These are phyloP conservation scores for Tolypocladium pustulatum DNA, from an alignment of 2,329 filamentous ascomycete species.

Conservation along the genomic window DNA sequence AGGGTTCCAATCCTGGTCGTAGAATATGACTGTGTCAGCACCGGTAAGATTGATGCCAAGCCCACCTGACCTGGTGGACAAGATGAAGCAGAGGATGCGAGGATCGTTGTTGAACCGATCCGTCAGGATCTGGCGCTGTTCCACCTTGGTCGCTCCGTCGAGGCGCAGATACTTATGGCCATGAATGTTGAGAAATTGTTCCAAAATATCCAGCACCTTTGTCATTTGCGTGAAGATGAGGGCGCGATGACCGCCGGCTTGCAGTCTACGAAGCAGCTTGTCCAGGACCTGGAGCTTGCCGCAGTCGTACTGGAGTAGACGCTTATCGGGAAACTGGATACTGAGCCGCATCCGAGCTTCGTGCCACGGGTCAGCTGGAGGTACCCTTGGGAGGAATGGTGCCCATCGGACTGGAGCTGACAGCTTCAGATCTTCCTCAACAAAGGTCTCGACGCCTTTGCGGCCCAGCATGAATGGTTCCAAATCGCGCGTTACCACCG, in stretches of 20 bases:
- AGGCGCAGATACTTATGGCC: constrained; percentile 93
- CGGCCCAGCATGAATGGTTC: constrained; percentile 56
- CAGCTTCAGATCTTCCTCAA: constrained; percentile 44
- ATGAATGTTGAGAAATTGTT: constrained; percentile 96
- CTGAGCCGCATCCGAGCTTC: constrained; percentile 85
- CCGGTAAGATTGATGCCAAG: constrained; percentile 94
- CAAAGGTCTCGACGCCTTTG: constrained; percentile 45
- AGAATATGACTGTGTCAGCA: constrained; percentile 96
- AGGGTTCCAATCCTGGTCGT: constrained; percentile 98
- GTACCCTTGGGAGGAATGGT: constrained; percentile 45
- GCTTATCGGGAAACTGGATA: constrained; percentile 93
- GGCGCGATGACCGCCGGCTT: constrained; percentile 82
- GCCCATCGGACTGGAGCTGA: constrained; percentile 45
- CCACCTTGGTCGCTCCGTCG: constrained; percentile 92
- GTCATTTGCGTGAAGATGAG: constrained; percentile 99
- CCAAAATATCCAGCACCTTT: constrained; percentile 91
- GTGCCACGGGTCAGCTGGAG: constrained; percentile 73
- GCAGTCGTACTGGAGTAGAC: constrained; percentile 94
- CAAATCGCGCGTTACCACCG: constrained; percentile 73
- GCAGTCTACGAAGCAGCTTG: constrained; percentile 72
- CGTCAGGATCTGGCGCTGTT: constrained; percentile 88
- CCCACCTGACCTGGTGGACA: constrained; percentile 88
- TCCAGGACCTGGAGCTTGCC: constrained; percentile 91
- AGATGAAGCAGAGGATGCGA: constrained; percentile 87
- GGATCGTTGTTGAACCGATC: constrained; percentile 95